Evolutionary conservation across 2,329 filamentous ascomycete genomes (phyloP).

Genomic region (Hortaea sp.): DNA sequence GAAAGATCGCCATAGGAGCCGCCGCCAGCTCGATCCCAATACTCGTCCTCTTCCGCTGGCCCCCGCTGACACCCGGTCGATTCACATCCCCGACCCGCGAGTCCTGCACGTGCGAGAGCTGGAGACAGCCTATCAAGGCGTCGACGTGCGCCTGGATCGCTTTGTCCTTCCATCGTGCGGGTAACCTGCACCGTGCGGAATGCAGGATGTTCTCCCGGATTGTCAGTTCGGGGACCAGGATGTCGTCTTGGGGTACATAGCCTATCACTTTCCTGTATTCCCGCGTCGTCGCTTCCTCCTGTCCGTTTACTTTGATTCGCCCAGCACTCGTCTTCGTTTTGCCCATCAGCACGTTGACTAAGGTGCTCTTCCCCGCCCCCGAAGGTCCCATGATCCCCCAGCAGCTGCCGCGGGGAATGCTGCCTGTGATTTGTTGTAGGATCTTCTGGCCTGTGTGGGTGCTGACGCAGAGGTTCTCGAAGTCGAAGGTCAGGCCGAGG

Average conservation of each 20-base stretch:
- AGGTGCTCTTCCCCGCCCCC: slow-evolving; percentile 51
- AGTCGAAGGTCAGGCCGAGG: slow-evolving; percentile 46
- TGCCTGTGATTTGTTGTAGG: slow-evolving; percentile 44
- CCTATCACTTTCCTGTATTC: slow-evolving; percentile 50
- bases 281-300: slow-evolving; percentile 31
- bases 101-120: slow-evolving; percentile 42
- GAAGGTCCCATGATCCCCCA: slow-evolving; percentile 51
- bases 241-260: slow-evolving; percentile 53
- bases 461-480: slow-evolving; percentile 34
- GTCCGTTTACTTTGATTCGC: slow-evolving; percentile 44
- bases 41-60: slow-evolving; percentile 47
- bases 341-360: slow-evolving; percentile 53
- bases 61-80: slow-evolving; percentile 46
- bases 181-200: slow-evolving; percentile 46
- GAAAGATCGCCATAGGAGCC: slow-evolving; percentile 39
- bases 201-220: slow-evolving; percentile 54
- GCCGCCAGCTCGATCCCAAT: slow-evolving; percentile 51
- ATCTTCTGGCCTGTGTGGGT: slow-evolving; percentile 29
- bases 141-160: slow-evolving; percentile 47
- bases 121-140: slow-evolving; percentile 45
- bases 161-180: slow-evolving; percentile 39
- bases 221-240: slow-evolving; percentile 50
- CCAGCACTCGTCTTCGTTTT: slow-evolving; percentile 43
- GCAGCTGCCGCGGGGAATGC: slow-evolving; percentile 45
- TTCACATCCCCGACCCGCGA: slow-evolving; percentile 43